Conservation (phyloP, 441 rosid species). For the Biscutella laevigata region DNA sequence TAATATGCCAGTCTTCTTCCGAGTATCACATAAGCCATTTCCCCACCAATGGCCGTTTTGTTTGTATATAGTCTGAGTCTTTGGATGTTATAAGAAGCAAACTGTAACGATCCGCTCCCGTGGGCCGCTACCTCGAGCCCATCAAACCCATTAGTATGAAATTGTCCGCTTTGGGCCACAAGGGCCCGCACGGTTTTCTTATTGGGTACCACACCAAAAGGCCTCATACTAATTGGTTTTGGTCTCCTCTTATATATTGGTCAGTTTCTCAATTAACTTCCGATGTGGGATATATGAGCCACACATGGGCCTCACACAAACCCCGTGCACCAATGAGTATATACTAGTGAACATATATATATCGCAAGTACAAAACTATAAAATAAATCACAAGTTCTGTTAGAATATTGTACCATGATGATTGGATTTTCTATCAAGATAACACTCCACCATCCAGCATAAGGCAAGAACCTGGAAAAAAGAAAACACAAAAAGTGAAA, state of each 20-base stretch:
- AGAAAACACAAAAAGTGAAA: conserved; percentile 1
- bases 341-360: conserved; percentile 34
- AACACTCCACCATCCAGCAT: conserved; percentile 93
- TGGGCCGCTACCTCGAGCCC: no score
- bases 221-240: no score
- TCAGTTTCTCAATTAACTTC: no score
- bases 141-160: no score
- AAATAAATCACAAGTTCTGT: neutral
- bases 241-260: no score
- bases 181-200: no score
- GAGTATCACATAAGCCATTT: conserved; percentile 4
- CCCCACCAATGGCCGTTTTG: neutral
- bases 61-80: conserved; percentile 41
- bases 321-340: conserved; percentile 74
- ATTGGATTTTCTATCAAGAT: conserved; percentile 87
- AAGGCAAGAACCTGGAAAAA: conserved; percentile 65
- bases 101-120: no score
- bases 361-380: neutral
- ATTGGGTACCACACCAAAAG: no score
- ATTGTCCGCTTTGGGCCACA: no score
- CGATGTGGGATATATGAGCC: no score
- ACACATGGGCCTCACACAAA: no score
- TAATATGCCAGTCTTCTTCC: no score
- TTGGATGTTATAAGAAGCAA: conserved; percentile 70
- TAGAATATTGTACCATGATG: conserved; percentile 52